These are phyloP conservation scores for Solanum tacnaense DNA, from an alignment of 257 asterid species.

Conservation along the genomic window DNA sequence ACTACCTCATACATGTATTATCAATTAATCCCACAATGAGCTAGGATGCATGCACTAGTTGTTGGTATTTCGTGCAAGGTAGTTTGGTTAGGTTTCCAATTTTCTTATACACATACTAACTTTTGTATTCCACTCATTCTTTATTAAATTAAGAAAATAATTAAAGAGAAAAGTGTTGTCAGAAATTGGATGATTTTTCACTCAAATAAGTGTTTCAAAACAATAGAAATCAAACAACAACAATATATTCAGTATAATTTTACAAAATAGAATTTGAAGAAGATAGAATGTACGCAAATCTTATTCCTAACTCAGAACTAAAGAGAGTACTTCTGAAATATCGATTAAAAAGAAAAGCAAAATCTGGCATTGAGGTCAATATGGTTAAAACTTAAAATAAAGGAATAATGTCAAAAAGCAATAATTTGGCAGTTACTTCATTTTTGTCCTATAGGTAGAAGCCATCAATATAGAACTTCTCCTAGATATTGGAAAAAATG, in stretches of 20 bases:
- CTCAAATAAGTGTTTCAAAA: not conserved
- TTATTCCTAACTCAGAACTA: too few relatives aligned
- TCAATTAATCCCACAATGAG: not conserved
- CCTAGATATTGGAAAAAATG: not conserved
- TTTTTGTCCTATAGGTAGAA: not conserved
- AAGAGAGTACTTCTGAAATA: fast-evolving
- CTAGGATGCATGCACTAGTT: not conserved
- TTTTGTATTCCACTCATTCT: not conserved
- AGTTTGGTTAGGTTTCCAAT: not conserved
- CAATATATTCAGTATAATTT: not conserved
- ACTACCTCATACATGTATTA: not conserved
- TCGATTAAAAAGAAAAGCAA: not conserved
- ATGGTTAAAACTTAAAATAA: not conserved
- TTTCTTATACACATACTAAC: not conserved
- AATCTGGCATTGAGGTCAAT: not conserved
- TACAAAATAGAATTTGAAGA: fast-evolving
- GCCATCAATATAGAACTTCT: not conserved
- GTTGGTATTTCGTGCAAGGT: not conserved
- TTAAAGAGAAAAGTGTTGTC: not conserved
- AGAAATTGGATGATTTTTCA: not conserved
- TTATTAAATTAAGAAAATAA: not conserved
- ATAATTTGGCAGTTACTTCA: not conserved
- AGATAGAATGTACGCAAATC: fast-evolving
- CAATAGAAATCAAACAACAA: fast-evolving
- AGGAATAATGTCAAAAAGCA: not conserved